A percentile compares a stretch with the other conserved stretches of the same genome.
Conservation (phyloP, 352 stramenopile species). For the Globisporangium barbulae region DNA sequence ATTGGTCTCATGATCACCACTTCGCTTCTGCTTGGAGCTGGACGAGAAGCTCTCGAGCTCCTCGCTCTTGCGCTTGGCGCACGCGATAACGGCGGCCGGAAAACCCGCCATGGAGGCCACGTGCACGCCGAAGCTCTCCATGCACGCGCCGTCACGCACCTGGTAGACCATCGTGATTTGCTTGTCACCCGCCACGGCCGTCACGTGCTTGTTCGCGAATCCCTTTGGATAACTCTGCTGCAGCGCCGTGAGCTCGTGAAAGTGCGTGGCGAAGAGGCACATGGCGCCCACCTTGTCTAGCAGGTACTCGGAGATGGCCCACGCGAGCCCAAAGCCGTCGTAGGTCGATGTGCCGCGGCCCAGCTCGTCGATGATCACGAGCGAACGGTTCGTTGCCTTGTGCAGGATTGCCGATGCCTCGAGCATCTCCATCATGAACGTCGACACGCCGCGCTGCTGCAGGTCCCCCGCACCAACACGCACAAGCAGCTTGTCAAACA, state of each 20-base stretch:
- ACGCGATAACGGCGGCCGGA: conserved; percentile 89
- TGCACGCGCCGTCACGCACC: conserved; percentile 93
- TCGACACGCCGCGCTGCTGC: conserved; percentile 97
- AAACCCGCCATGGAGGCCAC: conserved; percentile 98
- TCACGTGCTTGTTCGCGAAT: conserved; percentile 97
- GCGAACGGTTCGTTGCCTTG: conserved; percentile 89
- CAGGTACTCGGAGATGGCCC: conserved; percentile 98
- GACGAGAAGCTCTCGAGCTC: conserved; percentile 88
- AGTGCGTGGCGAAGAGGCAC: conserved; percentile 98
- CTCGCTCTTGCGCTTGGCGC: conserved; percentile 92
- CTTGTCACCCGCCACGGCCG: conserved; percentile 78
- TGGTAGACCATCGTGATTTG: conserved; percentile 92
- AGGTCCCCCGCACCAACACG: conserved; percentile 96
- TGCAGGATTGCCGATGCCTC: conserved; percentile 96
- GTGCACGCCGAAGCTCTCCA: conserved; percentile 98
- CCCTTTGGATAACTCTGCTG: conserved; percentile 60
- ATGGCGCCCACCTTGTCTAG: conserved; percentile 87
- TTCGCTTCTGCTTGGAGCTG: not conserved
- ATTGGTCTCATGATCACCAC: no score
- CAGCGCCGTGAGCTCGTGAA: conserved; percentile 98
- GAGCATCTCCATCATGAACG: conserved; percentile 99
- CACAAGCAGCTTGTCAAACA: conserved; percentile 96
- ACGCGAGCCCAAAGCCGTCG: conserved; percentile 96
- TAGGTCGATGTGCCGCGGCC: conserved; percentile 97
- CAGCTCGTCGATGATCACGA: conserved; percentile 99